phyloP scores from a whole-genome alignment of 805 yeast genomes.

The Ogataea glucozyma region DNA sequence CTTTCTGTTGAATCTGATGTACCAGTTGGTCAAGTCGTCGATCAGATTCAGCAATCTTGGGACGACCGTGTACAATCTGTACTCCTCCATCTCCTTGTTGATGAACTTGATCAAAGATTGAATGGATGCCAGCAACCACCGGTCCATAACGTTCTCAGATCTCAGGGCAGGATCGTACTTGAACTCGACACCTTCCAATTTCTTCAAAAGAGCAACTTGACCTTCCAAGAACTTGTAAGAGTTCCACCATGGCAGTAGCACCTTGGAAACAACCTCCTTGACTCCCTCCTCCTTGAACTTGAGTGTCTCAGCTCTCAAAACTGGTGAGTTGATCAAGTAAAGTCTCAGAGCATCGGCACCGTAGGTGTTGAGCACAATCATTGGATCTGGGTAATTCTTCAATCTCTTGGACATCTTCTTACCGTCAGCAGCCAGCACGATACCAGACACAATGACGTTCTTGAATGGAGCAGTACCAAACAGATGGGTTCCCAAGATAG shows the following conservation, averaged over 20 bases:
- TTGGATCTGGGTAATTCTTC: conserved; percentile 97
- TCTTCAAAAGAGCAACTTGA: conserved; percentile 81
- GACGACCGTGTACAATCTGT: conserved; percentile 93
- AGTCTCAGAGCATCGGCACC: conserved; percentile 98
- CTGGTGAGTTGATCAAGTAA: conserved; percentile 96
- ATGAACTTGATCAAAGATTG: conserved; percentile 87
- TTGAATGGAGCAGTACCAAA: conserved; percentile 91
- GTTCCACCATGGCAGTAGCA: conserved; percentile 98
- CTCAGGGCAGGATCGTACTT: conserved; percentile 62
- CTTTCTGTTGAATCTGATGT: conserved; percentile 95
- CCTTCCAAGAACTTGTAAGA: conserved; percentile 95
- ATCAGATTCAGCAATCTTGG: conserved; percentile 86
- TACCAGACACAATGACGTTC: conserved; percentile 94
- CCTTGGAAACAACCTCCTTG: conserved; percentile 94
- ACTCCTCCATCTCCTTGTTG: conserved; percentile 85
- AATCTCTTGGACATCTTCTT: conserved; percentile 98
- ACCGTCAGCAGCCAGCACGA: conserved; percentile 96
- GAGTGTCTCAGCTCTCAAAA: conserved; percentile 92
- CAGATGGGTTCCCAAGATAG: conserved; percentile 92
- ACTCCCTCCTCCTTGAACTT: conserved; percentile 99
- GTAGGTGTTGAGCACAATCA: conserved; percentile 72
- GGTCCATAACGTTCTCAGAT: conserved; percentile 93
- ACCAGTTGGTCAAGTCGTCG: conserved; percentile 97
- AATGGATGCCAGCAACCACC: conserved; percentile 94
- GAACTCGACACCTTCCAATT: conserved; percentile 70